phyloP scores from a whole-genome alignment of 169 alveolate species.

The Perkinsus olseni region DNA sequence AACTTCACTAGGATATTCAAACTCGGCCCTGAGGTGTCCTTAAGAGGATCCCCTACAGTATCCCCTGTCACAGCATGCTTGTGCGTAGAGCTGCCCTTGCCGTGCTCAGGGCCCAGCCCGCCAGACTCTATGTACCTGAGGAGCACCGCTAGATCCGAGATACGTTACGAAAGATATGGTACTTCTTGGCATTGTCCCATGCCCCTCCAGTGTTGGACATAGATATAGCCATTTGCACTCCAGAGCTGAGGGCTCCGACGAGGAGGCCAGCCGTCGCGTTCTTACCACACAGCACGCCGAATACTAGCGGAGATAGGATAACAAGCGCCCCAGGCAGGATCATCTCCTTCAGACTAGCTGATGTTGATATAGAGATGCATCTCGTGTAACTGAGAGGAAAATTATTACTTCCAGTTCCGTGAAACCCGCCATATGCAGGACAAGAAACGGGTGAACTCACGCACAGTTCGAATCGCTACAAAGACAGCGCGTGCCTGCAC shows the following conservation, averaged over 20 bases:
- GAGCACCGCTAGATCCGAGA: too few species aligned
- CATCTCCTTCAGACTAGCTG: constrained; percentile 54
- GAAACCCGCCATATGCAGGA: constrained; percentile 3
- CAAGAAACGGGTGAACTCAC: too few species aligned
- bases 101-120: constrained; percentile 41
- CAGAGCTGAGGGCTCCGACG: constrained; percentile 64
- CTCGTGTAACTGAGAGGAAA: constrained; percentile 57
- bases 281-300: constrained; percentile 57
- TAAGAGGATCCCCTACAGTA: constrained; percentile 79
- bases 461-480: too few species aligned
- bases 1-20: constrained; percentile 53
- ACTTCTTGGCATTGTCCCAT: constrained; percentile 68
- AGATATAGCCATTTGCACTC: constrained; percentile 59
- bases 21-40: constrained; percentile 76
- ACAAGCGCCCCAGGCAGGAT: constrained; percentile 58
- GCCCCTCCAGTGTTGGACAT: constrained; percentile 65
- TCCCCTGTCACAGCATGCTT: constrained; percentile 65
- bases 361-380: constrained; percentile 57
- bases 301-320: constrained; percentile 38
- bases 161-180: too few species aligned
- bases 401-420: constrained; percentile 34
- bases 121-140: constrained; percentile 56
- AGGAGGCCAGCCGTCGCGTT: constrained; percentile 67
- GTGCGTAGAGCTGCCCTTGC: constrained; percentile 40
- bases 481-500: too few species aligned